A percentile compares a stretch with the other conserved stretches of the same genome.
Conservation (phyloP, 106 monocot species). For the Triglochin maritima region DNA sequence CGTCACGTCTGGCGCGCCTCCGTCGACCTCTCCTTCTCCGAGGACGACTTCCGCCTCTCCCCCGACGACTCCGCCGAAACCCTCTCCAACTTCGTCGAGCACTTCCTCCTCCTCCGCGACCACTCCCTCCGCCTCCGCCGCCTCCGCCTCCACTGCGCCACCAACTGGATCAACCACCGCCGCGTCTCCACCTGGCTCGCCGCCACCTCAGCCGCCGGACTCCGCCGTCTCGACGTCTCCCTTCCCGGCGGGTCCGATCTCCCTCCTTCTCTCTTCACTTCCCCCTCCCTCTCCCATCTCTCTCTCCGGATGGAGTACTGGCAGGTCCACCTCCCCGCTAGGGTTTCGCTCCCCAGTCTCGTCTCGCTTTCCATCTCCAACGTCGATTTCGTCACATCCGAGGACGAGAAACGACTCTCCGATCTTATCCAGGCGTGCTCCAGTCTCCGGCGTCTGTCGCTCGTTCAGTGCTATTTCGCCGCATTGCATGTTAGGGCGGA, state of each 20-base stretch:
- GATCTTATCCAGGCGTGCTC: slow-evolving; percentile 6
- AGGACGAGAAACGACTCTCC: neutral
- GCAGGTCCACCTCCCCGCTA: slow-evolving; percentile 1
- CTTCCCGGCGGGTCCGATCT: slow-evolving; percentile 9
- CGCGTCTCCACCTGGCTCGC: slow-evolving; percentile 10
- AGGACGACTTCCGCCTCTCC: neutral
- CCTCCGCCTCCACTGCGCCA: slow-evolving; percentile 1
- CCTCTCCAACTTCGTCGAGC: slow-evolving; percentile 14
- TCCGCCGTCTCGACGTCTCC: slow-evolving; percentile 2
- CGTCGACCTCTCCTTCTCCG: slow-evolving; percentile 8
- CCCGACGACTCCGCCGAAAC: slow-evolving; percentile 6
- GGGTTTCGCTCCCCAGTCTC: neutral
- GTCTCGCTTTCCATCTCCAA: neutral
- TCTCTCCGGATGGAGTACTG: slow-evolving; percentile 2
- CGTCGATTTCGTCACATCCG: neutral
- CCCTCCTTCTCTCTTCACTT: slow-evolving; percentile 1
- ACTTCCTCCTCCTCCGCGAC: slow-evolving; percentile 16
- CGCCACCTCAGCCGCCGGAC: neutral
- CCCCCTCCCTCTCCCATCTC: neutral
- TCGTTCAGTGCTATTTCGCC: neutral
- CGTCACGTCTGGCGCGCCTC: slow-evolving; percentile 14
- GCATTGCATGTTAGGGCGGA: neutral
- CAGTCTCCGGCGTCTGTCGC: neutral
- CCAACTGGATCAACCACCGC: neutral
- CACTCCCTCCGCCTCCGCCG: slow-evolving; percentile 9